Evolutionary conservation across 1,284 basidiomycete species (phyloP), one percentile per base, ranked within the genome.

Genomic region (Mycena sp.): DNA sequence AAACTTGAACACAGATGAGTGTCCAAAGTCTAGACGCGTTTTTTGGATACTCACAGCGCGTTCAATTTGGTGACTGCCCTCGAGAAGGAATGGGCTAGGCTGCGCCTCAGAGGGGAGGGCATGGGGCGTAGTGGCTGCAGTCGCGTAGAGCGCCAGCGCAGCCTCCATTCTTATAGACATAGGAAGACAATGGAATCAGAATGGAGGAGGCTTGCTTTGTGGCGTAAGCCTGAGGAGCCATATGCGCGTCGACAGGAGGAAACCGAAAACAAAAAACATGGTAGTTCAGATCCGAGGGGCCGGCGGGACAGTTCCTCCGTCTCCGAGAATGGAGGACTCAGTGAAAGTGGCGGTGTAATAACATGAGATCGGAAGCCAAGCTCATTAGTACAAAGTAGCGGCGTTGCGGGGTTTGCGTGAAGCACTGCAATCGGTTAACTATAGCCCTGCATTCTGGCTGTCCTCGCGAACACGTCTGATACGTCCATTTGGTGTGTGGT

Each of bases 121-220:
- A 65, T 61, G n/a, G 48, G 17, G 43, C 19, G 51, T 25, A 29
- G n/a, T 63, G n/a, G n/a, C n/a, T n/a, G n/a, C n/a, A n/a, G n/a
- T 48, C 25, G 16, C 6, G 32, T 19, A 11, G 10, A 40, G 41
- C 30, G 25, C 12, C 53, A 23, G 35, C 21, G 28, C 51, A 26
- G 1, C 21, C 46, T 50, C 14, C 59, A 53, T 63, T 59, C 45
- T 72, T 73, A 73, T 73, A 69, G 46, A 46, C 50, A 32, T 49
- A 23, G 10, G 29, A 32, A 50, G 40, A 65, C 67, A 69, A 65
- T 68, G 69, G 58, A 70, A 70, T 65, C 53, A 60, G 44, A 65
- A 61, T 57, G 63, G 58, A 61, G 52, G 49, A 40, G 37, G 48
- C 30, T 37, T 57, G 49, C 63, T 65, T 65, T 65, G 56, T 61